phyloP scores from a whole-genome alignment of 1,139 yeast genomes.

The Torulaspora globosa region DNA sequence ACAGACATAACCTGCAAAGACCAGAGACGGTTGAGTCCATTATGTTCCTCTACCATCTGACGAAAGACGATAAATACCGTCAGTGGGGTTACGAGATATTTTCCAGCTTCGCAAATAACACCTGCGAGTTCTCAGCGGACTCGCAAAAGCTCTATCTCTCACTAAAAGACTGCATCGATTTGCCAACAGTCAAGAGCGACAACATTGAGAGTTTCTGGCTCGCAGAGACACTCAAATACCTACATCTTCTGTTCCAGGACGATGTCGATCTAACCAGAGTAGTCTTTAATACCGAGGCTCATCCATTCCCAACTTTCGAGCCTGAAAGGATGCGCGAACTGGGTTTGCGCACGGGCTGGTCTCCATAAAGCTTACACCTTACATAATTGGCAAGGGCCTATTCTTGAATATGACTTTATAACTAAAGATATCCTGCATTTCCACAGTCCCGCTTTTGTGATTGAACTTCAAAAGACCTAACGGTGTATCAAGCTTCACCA shows the following conservation, averaged over 20 bases:
- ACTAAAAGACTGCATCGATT: slow-evolving; percentile 56
- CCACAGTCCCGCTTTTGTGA: slow-evolving; percentile 36
- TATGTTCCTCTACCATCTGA: slow-evolving; percentile 73
- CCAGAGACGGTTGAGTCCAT: slow-evolving; percentile 94
- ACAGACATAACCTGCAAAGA: slow-evolving; percentile 80
- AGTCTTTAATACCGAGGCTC: slow-evolving; percentile 91
- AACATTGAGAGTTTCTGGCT: slow-evolving; percentile 93
- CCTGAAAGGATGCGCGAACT: slow-evolving; percentile 12
- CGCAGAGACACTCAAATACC: slow-evolving; percentile 86
- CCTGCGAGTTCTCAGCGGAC: slow-evolving; percentile 46
- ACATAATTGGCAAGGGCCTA: slow-evolving; percentile 75
- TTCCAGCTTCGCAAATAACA: slow-evolving; percentile 59
- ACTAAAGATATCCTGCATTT: slow-evolving; percentile 55
- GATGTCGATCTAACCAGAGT: slow-evolving; percentile 62
- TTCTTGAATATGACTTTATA: slow-evolving; percentile 57
- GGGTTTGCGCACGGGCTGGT: slow-evolving; percentile 29
- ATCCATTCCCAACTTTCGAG: slow-evolving; percentile 65
- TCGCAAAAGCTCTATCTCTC: slow-evolving; percentile 52
- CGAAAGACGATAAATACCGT: slow-evolving; percentile 77
- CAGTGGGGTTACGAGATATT: slow-evolving; percentile 90
- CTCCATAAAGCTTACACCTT: slow-evolving; percentile 19
- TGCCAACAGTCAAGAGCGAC: slow-evolving; percentile 53
- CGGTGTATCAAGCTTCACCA: slow-evolving; percentile 56
- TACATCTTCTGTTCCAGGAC: slow-evolving; percentile 72
- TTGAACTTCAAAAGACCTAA: slow-evolving; percentile 54